Percentiles rank a stretch among this genome's conserved stretches.
These are phyloP conservation scores for Kuraishia ogatae DNA, from an alignment of 805 yeast genomes.

Conservation along the genomic window DNA sequence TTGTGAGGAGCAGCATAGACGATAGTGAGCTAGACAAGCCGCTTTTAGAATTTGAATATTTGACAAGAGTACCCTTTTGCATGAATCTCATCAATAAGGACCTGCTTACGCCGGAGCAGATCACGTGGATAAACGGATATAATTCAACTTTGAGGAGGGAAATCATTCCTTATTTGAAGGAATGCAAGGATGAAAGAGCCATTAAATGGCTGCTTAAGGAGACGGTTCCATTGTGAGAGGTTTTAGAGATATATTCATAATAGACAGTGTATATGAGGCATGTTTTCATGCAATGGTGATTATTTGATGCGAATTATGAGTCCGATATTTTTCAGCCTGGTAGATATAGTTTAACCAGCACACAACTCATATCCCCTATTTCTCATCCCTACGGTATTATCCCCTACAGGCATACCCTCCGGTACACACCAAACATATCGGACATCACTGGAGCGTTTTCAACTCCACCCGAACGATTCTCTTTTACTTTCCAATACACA, in stretches of 20 bases:
- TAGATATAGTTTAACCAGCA: too few relatives aligned
- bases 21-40: conserved; percentile 27
- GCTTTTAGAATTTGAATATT: conserved; percentile 69
- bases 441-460: too few relatives aligned
- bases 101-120: conserved; percentile 54
- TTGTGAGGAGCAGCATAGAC: conserved; percentile 44
- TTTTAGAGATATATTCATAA: not conserved
- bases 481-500: too few relatives aligned
- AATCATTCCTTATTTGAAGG: conserved; percentile 41
- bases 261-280: too few relatives aligned
- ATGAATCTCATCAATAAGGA: conserved; percentile 55
- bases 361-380: too few relatives aligned
- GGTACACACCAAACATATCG: too few relatives aligned
- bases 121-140: conserved; percentile 58
- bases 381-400: too few relatives aligned
- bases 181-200: conserved; percentile 48
- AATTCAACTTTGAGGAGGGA: conserved; percentile 49
- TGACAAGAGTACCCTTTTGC: conserved; percentile 83
- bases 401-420: too few relatives aligned
- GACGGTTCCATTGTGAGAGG: conserved; percentile 28
- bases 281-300: too few relatives aligned
- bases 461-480: too few relatives aligned
- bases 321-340: too few relatives aligned
- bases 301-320: too few relatives aligned
- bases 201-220: conserved; percentile 67